Conservation (phyloP, 495 filamentous ascomycete species). For the Aspergillus steynii region DNA sequence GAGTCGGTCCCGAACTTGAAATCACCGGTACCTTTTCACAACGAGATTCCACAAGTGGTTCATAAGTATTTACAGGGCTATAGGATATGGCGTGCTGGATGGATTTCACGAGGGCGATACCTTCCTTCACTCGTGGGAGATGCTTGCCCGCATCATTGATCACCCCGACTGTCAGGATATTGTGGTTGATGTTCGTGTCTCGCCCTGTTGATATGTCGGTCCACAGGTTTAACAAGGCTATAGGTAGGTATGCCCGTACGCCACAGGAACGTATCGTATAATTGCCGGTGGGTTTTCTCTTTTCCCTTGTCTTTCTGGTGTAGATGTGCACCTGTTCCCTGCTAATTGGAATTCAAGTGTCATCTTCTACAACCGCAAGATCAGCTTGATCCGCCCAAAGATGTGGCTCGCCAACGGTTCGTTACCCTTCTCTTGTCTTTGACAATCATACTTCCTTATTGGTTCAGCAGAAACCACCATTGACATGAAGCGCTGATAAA, state of each 20-base stretch:
- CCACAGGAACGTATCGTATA: constrained; percentile 71
- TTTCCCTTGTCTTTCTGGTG: neutral
- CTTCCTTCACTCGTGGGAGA: constrained; percentile 72
- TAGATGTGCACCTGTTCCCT: neutral
- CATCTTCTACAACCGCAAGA: constrained; percentile 65
- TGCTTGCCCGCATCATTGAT: constrained; percentile 62
- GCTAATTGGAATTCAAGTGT: constrained; percentile 31
- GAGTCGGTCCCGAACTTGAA: constrained; percentile 75
- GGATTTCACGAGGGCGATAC: constrained; percentile 57
- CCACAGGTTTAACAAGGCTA: neutral
- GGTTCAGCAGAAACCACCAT: neutral
- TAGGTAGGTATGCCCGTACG: constrained; percentile 60
- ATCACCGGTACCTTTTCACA: constrained; percentile 44
- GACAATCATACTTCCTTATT: neutral
- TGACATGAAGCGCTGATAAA: neutral
- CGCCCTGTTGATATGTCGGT: neutral
- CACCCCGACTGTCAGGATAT: constrained; percentile 71
- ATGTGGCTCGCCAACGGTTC: constrained; percentile 75
- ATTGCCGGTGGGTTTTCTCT: constrained; percentile 54
- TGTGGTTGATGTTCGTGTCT: constrained; percentile 57
- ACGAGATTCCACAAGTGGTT: neutral
- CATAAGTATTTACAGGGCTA: neutral
- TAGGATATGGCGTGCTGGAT: constrained; percentile 72
- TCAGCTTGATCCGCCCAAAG: constrained; percentile 79
- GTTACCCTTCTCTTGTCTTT: constrained; percentile 8